phyloP scores from a whole-genome alignment of 768 basidiomycete genomes.

The Trametopsis cervina region DNA sequence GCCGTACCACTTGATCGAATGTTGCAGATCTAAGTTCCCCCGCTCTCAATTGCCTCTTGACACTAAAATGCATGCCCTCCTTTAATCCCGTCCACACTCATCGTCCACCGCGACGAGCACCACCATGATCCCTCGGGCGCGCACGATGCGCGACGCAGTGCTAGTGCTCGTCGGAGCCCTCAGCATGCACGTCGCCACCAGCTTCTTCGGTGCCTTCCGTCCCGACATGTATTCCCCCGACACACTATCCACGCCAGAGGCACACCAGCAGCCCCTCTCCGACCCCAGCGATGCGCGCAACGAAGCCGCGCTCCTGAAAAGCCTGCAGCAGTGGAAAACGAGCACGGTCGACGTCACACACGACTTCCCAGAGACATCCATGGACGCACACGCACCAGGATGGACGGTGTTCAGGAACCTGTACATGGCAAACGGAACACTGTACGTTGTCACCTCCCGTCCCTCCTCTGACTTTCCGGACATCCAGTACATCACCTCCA shows the following conservation, averaged over 20 bases:
- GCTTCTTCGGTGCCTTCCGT: constrained; percentile 28
- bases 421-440: constrained; percentile 80
- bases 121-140: constrained; percentile 23
- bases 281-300: constrained; percentile 4
- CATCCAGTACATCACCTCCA: constrained; percentile 56
- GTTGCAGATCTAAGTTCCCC: no score
- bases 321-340: constrained; percentile 1
- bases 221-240: constrained; percentile 18
- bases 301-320: not conserved
- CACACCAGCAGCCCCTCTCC: constrained; percentile 14
- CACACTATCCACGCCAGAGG: constrained; percentile 24
- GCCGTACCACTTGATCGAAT: no score
- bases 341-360: constrained; percentile 13
- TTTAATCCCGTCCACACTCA: no score
- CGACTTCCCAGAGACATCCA: constrained; percentile 42
- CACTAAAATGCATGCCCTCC: no score
- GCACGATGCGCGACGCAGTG: constrained; percentile 51
- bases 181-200: constrained; percentile 45
- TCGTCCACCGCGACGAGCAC: not conserved
- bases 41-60: no score
- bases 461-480: constrained; percentile 38
- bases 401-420: constrained; percentile 83
- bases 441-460: constrained; percentile 56
- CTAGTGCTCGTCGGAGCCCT: constrained; percentile 53
- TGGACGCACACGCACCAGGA: constrained; percentile 65